Base-by-base conservation (phyloP, 208 protist species). In the Acanthamoeba healyi region DNA sequence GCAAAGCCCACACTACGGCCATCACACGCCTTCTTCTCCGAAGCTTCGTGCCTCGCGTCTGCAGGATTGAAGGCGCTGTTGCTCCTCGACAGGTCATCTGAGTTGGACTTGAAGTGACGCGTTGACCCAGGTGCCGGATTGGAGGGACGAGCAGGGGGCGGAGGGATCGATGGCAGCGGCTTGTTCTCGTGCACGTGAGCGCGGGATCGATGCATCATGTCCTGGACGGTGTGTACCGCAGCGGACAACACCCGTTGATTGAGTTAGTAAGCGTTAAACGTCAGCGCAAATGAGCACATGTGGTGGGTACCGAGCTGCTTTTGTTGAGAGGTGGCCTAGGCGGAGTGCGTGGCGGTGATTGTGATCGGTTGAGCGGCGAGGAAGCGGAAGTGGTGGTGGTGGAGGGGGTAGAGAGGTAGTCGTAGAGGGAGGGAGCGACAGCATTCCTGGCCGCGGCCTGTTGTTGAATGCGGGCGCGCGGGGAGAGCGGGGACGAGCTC, bases 51-150 rank as follows among this genome's bases (percentile, higher is more conserved):
- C n/a, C 36, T 4, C 12, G 10, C n/a, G 10, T 2, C 36, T 1
- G 9, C 34, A 44, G 9, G 5, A 19, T 4, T 3, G 77, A 58
- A 49, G 29, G 17, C 77, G 17, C 12, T 15, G 38, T 79, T 79
- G 22, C 70, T 24, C 7, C 70, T 7, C 46, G 38, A 61, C 44
- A 86, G 26, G n/a, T 86, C 77, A 24, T 86, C 38, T 7, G 77
- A 86, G 77, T 86, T 86, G 77, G 77, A 86, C 29, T 86, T 86
- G 77, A 58, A 49, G 77, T 86, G 77, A 5, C 70, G 70, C 17
- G 70, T 79, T n/a, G 70, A 22, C 3, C n/a, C 42, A 24, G 77
- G 42, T 12, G 42, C 44, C 77, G 46, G 44, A 22, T 32, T 32
- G 29, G 77, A 9, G 1, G 77, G 77, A 3, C 38, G 42, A 29